Evolutionary conservation across 306 rosid genomes (phyloP), one percentile per base, ranked within the genome.

Genomic region (Lathyrus tuberosus): DNA sequence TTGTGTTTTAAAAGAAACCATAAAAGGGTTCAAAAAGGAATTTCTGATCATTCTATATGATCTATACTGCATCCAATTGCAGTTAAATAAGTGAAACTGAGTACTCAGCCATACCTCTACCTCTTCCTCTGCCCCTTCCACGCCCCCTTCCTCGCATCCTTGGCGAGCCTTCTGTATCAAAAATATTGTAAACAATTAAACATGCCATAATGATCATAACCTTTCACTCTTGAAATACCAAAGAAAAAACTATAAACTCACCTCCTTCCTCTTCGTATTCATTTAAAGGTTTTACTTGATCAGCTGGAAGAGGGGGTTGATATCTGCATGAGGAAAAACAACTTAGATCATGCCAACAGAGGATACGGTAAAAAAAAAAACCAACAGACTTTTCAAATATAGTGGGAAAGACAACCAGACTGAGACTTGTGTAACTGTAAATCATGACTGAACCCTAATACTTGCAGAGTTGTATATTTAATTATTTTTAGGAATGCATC

Each of bases 261-360:
- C 97, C 97, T 84, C 92, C 91, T 49, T 87, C 91, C 70, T 89
- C 92, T 44, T 84, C 92, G 40, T 86, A 84, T 71, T 84, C 92
- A 75, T 83, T 89, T 62, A 82, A 80, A 16, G 89, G 98, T 83
- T 83, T 92, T 73, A 89, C 96, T 84, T 87, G 92, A 75, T 92
- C 96, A 41, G 51, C 86, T 2, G 95, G 91, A 65, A 89, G 85
- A 63, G 98, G 98, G 53, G 87, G 71, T 71, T 92, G 98, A 56
- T 92, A 87, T 69, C 98, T 92, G 80, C 68, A 79, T 37, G 26
- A 14, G 61, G 52, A 42, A 35, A 13, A 26, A 44, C 56, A 5
- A 79, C 53, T 51, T 5, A 49, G 60, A 75, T 76, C 57, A 73
- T 42, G 51, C 13, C 54, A 70, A 71, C 46, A 47, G 35, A 12